Evolutionary conservation across 306 rosid genomes (phyloP), one percentile per base, ranked within the genome.

Genomic region (Begonia masoniana): DNA sequence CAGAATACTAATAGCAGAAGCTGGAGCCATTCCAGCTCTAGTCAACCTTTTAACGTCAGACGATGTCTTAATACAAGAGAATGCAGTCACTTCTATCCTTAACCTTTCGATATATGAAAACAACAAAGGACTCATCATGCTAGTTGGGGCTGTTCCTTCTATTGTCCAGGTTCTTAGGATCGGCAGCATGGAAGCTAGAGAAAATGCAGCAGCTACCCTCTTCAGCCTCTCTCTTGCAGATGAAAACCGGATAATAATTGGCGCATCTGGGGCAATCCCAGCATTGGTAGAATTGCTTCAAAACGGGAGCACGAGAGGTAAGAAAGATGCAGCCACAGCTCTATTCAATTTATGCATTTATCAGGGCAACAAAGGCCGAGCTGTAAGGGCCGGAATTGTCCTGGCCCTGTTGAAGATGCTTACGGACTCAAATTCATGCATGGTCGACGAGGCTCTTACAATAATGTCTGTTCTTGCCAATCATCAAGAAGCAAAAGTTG

Each of bases 81-180:
- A 91, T 63, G 92, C 95, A 35, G 96, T 91, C 52, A 91, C 99
- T 17, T 77, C 99, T 36, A 79, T 91, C 61, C 94, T 91, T 35
- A 91, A 91, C 59, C 96, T 91, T 50, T 91, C 99, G 41, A 91
- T 91, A 60, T 86, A 77, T 53, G 94, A 86, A 58, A 79, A 79
- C 49, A 91, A 91, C 84, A 86, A 91, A 73, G 96, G 84, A 52
- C 84, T 83, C 13, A 91, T 91, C 66, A 86, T 91, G 99, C 99
- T 86, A 55, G 88, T 95, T 2, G 99, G 88, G 63, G 96, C 96
- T 41, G 67, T 91, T 57, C 96, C 96, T 62, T 83, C 95, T 23
- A 81, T 86, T 68, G 99, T 92, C 52, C 96, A 83, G 76, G 91
- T 92, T 59, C 88, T 86, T 21, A 75, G 95, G 62, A 71, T 88